Evolutionary conservation across 768 basidiomycete genomes (phyloP), one percentile per base, ranked within the genome.

Genomic region (Gymnopilus dilepis): DNA sequence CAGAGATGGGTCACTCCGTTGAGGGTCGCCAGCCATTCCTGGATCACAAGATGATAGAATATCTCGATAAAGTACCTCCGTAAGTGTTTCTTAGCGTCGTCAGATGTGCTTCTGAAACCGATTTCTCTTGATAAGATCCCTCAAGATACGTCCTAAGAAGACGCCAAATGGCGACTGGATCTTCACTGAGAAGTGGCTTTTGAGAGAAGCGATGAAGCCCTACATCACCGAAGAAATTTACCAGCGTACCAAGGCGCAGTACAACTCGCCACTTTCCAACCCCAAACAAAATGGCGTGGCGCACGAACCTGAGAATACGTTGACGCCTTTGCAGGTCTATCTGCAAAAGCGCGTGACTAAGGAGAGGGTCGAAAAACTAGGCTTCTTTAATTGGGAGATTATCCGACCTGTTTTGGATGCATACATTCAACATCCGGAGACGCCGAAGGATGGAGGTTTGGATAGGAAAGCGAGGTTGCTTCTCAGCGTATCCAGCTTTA

Each of bases 171-270:
- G 56, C n/a, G 15, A 57, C 6, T 57, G 56, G 56, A 22, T n/a
- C 21, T 57, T 57, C 56, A 43, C 42, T 6, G 56, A 57, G 42
- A 57, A 57, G 19, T 57, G 56, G 56, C 21, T 57, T 24, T 43
- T 57, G 8, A 19, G 56, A 13, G 41, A 57, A 37, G 56, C 56
- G 28, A 43, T 57, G 42, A 57, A 57, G 41, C 56, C 56, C 6
- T 57, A 33, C 30, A 57, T 57, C 13, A 57, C 56, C 9, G 56
- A 57, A 33, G 56, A 57, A 42, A 45, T 57, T 9, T 57, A 43
- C n/a, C 33, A 7, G 5, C 56, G 56, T 11, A 45, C 28, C 2
- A 57, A 57, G 15, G 13, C 26, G 12, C 56, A 57, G 12, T 57
- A 57, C 38, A 54, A 54, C 38, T 54, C 52, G 7, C 52, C 52